These are phyloP conservation scores for Mallotus repandus DNA, from an alignment of 441 rosid species.

Conservation along the genomic window DNA sequence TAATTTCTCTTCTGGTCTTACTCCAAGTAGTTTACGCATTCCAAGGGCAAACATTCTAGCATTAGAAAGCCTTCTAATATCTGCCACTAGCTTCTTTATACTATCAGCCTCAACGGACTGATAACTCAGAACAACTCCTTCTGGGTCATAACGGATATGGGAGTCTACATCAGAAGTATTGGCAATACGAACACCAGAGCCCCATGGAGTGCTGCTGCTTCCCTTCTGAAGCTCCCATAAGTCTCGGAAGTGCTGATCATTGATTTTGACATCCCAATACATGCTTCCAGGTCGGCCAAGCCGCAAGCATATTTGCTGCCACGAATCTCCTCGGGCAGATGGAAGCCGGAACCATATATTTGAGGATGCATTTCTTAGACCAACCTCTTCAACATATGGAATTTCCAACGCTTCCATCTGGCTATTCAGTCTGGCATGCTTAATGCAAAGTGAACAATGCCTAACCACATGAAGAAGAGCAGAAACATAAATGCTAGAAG, in stretches of 20 bases:
- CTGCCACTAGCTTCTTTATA: slow-evolving; percentile 88
- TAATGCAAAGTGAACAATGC: slow-evolving; percentile 90
- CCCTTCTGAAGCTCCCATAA: slow-evolving; percentile 99
- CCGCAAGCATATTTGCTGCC: slow-evolving; percentile 94
- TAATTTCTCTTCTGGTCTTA: slow-evolving; percentile 71
- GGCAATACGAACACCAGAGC: slow-evolving; percentile 91
- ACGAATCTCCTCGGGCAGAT: slow-evolving; percentile 70
- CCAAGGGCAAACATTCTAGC: slow-evolving; percentile 97
- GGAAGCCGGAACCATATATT: slow-evolving; percentile 98
- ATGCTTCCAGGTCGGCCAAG: slow-evolving; percentile 99
- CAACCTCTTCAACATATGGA: slow-evolving; percentile 91
- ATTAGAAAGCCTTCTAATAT: slow-evolving; percentile 89
- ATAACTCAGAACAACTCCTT: slow-evolving; percentile 95
- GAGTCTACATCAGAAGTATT: slow-evolving; percentile 95
- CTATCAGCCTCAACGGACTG: slow-evolving; percentile 93
- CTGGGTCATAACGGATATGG: slow-evolving; percentile 89
- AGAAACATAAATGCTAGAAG: slow-evolving; percentile 77
- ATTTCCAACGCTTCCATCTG: slow-evolving; percentile 94
- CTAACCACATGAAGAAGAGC: slow-evolving; percentile 92
- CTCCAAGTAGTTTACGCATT: slow-evolving; percentile 93
- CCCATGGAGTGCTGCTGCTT: slow-evolving; percentile 75
- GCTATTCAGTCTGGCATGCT: slow-evolving; percentile 93
- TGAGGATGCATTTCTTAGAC: slow-evolving; percentile 69
- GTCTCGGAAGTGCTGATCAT: slow-evolving; percentile 95
- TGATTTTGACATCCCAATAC: slow-evolving; percentile 98